Percentiles rank a stretch among this genome's conserved stretches.
Evolutionary conservation across 2,329 filamentous ascomycete species (phyloP).

Genomic region (Didymella arachidicola): DNA sequence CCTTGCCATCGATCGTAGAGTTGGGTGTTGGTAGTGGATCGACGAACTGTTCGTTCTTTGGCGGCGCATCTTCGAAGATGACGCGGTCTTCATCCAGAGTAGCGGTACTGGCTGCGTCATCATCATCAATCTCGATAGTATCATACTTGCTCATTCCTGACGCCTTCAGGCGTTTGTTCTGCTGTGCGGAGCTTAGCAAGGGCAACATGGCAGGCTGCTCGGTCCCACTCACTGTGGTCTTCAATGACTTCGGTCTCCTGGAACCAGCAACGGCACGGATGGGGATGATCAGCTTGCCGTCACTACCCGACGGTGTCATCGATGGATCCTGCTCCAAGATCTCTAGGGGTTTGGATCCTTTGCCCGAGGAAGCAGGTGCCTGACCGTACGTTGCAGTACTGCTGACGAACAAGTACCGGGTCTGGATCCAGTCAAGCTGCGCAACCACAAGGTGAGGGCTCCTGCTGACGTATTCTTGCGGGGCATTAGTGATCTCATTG

Average conservation of each 20-base stretch:
- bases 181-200: conserved; percentile 22
- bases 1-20: conserved; percentile 36
- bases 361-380: background rate
- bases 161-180: conserved; percentile 41
- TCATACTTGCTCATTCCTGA: conserved; percentile 42
- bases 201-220: background rate
- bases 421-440: conserved; percentile 86
- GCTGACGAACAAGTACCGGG: conserved; percentile 78
- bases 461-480: conserved; percentile 64
- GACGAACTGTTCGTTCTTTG: conserved; percentile 18
- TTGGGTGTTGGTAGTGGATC: conserved; percentile 37
- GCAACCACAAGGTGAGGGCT: conserved; percentile 74
- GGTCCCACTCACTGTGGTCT: conserved; percentile 20
- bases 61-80: conserved; percentile 47
- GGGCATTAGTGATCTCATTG: conserved; percentile 84
- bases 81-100: conserved; percentile 59
- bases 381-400: conserved; percentile 23
- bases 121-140: conserved; percentile 51
- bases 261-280: conserved; percentile 59
- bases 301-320: conserved; percentile 53
- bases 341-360: conserved; percentile 35
- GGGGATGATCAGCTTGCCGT: conserved; percentile 59
- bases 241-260: conserved; percentile 44
- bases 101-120: conserved; percentile 56
- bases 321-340: conserved; percentile 52